Percentiles rank a stretch among this genome's conserved stretches.
Conservation (phyloP, 2,329 filamentous ascomycete species). For the Emericellopsis atlantica region DNA sequence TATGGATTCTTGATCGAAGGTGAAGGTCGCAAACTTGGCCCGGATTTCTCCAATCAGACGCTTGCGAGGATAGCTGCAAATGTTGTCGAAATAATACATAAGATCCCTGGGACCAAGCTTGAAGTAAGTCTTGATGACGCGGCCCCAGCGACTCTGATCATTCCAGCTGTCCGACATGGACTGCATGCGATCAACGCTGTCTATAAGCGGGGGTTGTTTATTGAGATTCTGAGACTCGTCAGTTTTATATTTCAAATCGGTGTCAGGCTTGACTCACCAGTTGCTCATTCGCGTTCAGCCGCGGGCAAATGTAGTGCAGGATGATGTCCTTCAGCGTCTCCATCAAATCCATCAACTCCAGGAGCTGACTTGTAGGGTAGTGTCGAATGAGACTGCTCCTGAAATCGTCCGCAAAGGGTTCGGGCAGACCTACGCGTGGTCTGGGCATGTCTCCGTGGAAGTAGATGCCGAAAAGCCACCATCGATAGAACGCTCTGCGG, state of each 20-base stretch:
- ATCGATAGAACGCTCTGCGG: conserved; percentile 35
- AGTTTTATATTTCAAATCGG: conserved; percentile 1
- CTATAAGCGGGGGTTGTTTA: conserved; percentile 9
- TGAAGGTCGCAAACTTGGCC: conserved; percentile 26
- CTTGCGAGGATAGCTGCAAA: conserved; percentile 29
- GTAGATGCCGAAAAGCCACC: conserved; percentile 41
- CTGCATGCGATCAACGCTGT: conserved; percentile 12
- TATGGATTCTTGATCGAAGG: conserved; percentile 31
- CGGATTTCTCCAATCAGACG: conserved; percentile 29
- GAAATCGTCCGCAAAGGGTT: conserved; percentile 24
- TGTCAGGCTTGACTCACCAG: conserved; percentile 15
- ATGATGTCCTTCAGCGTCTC: conserved; percentile 30
- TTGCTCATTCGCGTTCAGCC: conserved; percentile 22
- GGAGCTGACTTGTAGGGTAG: conserved; percentile 27
- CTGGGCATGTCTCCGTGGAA: conserved; percentile 32
- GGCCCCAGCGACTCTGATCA: conserved; percentile 21
- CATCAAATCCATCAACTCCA: conserved; percentile 32
- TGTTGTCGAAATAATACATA: conserved; percentile 33
- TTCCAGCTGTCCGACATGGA: conserved; percentile 20
- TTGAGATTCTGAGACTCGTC: conserved; percentile 4
- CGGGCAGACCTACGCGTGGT: conserved; percentile 22
- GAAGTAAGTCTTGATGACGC: conserved; percentile 29
- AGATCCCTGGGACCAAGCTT: conserved; percentile 37
- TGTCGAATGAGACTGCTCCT: conserved; percentile 29
- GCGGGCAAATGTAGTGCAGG: conserved; percentile 31